phyloP scores from a whole-genome alignment of 2,329 filamentous ascomycete species.

The Claviceps sp. region DNA sequence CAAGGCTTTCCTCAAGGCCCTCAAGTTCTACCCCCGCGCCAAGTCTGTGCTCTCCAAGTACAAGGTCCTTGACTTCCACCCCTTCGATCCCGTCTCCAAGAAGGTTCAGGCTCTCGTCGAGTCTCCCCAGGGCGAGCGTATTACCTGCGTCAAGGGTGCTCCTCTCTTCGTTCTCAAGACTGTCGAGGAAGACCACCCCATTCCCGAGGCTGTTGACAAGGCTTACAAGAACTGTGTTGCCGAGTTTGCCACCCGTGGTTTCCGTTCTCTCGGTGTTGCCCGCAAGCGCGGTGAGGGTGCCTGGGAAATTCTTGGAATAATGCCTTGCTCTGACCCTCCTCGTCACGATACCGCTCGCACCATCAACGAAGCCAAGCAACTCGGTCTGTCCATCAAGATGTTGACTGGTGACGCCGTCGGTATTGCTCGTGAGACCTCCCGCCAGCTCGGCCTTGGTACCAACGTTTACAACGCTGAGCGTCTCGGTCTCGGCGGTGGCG shows the following conservation, averaged over 20 bases:
- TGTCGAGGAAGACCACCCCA: slow-evolving; percentile 71
- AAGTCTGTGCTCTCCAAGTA: slow-evolving; percentile 73
- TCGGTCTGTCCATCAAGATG: slow-evolving; percentile 91
- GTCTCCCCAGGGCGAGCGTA: slow-evolving; percentile 70
- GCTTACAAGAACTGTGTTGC: slow-evolving; percentile 88
- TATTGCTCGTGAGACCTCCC: slow-evolving; percentile 83
- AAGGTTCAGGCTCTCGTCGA: slow-evolving; percentile 78
- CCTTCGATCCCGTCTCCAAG: slow-evolving; percentile 88
- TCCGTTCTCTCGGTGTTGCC: slow-evolving; percentile 85
- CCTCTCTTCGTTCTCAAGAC: slow-evolving; percentile 79
- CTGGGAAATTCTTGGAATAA: slow-evolving; percentile 90
- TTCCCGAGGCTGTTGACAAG: slow-evolving; percentile 62
- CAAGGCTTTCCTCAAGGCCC: slow-evolving; percentile 83
- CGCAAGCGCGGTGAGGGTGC: slow-evolving; percentile 69
- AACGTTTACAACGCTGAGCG: slow-evolving; percentile 92
- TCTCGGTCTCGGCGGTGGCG: slow-evolving; percentile 77
- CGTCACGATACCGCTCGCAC: slow-evolving; percentile 84
- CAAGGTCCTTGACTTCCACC: slow-evolving; percentile 71
- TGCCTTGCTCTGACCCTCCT: slow-evolving; percentile 86
- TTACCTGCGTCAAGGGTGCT: slow-evolving; percentile 83
- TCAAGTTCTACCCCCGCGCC: slow-evolving; percentile 69
- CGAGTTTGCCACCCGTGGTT: slow-evolving; percentile 84
- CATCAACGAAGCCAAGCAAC: slow-evolving; percentile 75
- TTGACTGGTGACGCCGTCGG: slow-evolving; percentile 89
- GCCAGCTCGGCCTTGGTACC: slow-evolving; percentile 80